Percentiles rank a stretch among this genome's conserved stretches.
Evolutionary conservation across 345 rosid genomes (phyloP).

Genomic region (Garcia nutans): DNA sequence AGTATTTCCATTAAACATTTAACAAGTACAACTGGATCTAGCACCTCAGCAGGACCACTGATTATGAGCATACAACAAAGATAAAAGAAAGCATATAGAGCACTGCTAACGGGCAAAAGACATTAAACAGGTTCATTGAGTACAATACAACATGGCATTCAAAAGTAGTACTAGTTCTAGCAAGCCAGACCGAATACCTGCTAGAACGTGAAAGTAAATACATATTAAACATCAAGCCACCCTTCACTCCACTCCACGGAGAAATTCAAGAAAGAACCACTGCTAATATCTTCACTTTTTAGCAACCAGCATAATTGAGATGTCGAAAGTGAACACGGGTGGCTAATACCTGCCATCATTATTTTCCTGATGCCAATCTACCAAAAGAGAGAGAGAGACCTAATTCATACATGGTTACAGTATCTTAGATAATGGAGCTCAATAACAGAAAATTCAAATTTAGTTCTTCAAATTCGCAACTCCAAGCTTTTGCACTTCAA

Average conservation of each 20-base stretch:
- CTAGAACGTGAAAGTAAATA: not conserved
- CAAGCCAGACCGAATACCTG: conserved; percentile 17
- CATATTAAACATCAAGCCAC: conserved; percentile 11
- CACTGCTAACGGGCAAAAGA: not conserved
- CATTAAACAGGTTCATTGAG: not conserved
- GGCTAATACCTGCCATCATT: conserved; percentile 9
- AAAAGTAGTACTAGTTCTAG: not conserved
- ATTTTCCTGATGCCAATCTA: conserved; percentile 10
- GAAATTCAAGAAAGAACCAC: not conserved
- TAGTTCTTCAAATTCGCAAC: conserved; percentile 45
- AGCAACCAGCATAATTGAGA: conserved; percentile 4
- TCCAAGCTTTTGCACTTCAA: conserved; percentile 73
- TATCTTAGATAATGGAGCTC: conserved; percentile 8
- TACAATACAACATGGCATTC: conserved; percentile 11
- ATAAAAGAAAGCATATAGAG: not conserved
- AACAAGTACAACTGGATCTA: not conserved
- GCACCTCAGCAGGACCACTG: not conserved
- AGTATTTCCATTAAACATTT: not conserved
- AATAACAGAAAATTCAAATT: conserved; percentile 26
- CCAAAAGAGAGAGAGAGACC: conserved; percentile 7
- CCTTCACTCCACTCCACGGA: not conserved
- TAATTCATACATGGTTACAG: not conserved
- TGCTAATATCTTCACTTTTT: not conserved
- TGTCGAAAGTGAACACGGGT: not conserved
- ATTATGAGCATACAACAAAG: not conserved